These are phyloP conservation scores for Nitzschia palea DNA, from an alignment of 108 stramenopile species.

Conservation along the genomic window DNA sequence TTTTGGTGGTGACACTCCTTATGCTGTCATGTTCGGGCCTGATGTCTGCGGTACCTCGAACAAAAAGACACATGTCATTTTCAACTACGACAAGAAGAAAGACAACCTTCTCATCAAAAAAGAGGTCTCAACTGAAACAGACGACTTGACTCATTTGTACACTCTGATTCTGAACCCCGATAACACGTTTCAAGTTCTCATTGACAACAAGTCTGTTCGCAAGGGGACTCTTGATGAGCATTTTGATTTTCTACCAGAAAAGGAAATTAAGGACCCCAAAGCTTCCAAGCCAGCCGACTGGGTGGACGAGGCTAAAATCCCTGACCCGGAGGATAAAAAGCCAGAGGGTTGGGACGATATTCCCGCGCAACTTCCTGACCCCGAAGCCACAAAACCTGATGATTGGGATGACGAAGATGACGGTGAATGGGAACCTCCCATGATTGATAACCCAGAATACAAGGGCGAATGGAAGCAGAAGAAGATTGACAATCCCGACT, in stretches of 20 bases:
- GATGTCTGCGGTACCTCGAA: constrained; percentile 96
- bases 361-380: constrained; percentile 91
- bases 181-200: constrained; percentile 96
- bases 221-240: constrained; percentile 92
- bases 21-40: constrained; percentile 99
- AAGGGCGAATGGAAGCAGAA: constrained; percentile 95
- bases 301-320: constrained; percentile 95
- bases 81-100: constrained; percentile 91
- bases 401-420: constrained; percentile 99
- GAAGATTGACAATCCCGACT: constrained; percentile 96
- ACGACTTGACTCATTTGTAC: constrained; percentile 95
- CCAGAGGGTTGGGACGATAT: constrained; percentile 97
- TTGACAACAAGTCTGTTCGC: constrained; percentile 95
- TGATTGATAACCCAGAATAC: constrained; percentile 98
- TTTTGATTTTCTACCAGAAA: constrained; percentile 90
- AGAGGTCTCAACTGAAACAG: constrained; percentile 86
- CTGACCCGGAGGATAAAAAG: constrained; percentile 95
- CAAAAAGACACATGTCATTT: constrained; percentile 96
- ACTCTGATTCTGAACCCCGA: constrained; percentile 93
- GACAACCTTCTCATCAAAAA: constrained; percentile 96
- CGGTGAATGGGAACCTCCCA: constrained; percentile 96
- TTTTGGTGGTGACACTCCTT: constrained; percentile 98
- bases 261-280: constrained; percentile 96
- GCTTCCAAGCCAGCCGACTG: constrained; percentile 95
- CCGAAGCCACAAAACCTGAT: constrained; percentile 92